Conservation (phyloP, 139 green algal species). For the Zygnema cylindricum region DNA sequence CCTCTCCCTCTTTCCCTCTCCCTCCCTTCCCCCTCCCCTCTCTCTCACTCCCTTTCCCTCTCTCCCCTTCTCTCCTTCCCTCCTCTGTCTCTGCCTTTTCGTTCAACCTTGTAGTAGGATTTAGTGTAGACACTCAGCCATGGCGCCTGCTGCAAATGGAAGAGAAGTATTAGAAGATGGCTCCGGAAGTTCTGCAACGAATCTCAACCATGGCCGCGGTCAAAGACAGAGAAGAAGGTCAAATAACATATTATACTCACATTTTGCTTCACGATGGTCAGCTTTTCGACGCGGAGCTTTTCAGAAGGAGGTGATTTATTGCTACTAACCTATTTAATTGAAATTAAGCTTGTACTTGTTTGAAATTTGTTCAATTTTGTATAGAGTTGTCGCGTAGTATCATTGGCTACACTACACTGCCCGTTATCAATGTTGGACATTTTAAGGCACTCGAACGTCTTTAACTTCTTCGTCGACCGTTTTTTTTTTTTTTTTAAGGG, state of each 20-base stretch:
- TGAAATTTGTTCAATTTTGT: background rate
- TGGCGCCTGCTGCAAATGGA: background rate
- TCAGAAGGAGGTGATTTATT: background rate
- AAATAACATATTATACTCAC: background rate
- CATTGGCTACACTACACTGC: no score
- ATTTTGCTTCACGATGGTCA: background rate
- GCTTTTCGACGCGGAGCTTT: background rate
- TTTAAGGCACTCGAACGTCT: background rate
- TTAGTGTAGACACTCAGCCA: no score
- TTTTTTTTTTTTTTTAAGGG: background rate
- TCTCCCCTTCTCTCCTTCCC: no score
- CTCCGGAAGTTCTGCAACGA: background rate
- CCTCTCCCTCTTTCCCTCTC: background rate
- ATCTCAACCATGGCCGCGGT: background rate
- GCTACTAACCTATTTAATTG: background rate
- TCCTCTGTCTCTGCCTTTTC: no score
- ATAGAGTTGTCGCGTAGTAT: background rate
- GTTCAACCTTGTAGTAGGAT: no score
- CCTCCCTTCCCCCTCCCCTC: background rate
- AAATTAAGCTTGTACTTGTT: background rate
- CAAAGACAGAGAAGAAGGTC: background rate
- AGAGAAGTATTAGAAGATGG: background rate
- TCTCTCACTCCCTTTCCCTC: background rate
- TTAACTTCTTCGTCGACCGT: background rate
- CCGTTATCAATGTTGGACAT: no score